Evolutionary conservation across 345 rosid species (phyloP), one percentile per base, ranked within the genome.

Genomic region (Erodium maritimum): DNA sequence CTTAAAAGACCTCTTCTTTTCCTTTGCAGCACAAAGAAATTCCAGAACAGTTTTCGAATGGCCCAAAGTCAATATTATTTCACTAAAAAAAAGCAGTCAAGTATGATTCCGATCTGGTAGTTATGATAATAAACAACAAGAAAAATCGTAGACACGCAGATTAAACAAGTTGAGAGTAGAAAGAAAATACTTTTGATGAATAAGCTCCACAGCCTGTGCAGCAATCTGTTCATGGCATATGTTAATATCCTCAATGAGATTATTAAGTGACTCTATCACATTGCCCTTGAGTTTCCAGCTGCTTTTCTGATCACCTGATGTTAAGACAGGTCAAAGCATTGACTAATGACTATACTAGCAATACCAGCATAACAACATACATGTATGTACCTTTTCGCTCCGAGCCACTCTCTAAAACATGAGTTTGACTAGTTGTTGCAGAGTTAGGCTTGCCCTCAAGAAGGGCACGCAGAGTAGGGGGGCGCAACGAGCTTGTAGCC

Each of bases 171-270:
- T 55, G 20, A 42, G 48, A 42, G 48, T 42, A 42, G 48, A 12
- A 42, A 42, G 48, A 20, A 65, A 52, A 48, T 94, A 94, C 97
- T 94, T 90, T 34, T 94, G 99, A 79, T 94, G 99, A 69, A 90
- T 94, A 75, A 90, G 99, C 76, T 94, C 99, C 60, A 94, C 79
- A 7, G 99, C 99, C 76, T 94, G 99, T 73, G 90, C 97, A 37
- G 99, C 95, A 54, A 94, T 94, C 86, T 82, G 96, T 66, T 94
- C 99, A 66, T 90, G 96, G 72, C 97, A 94, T 48, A 90, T 85
- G 64, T 71, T 63, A 67, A 90, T 87, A 60, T 90, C 99, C 55
- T 76, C 86, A 69, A 94, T 81, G 68, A 94, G 96, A 55, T 90
- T 95, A 67, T 94, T 94, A 59, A 90, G 87, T 17, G 95, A 87